Evolutionary conservation across 2,329 filamentous ascomycete species (phyloP).

Genomic region (Blastomyces silverae): DNA sequence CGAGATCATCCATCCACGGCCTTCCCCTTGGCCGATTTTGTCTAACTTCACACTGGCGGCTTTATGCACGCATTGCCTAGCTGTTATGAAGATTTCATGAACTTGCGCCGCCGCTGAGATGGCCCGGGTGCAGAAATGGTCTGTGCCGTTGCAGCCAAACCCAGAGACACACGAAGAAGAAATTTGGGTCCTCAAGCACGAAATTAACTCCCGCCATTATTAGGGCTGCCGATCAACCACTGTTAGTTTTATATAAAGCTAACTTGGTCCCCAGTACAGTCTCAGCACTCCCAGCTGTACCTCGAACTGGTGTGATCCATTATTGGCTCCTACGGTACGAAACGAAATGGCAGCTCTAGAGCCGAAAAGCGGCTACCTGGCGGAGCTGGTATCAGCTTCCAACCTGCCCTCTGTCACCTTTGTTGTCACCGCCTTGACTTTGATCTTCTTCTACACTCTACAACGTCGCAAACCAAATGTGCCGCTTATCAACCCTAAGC

Average conservation of each 20-base stretch:
- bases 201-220: not conserved
- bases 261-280: not conserved
- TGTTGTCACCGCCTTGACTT: conserved; percentile 7
- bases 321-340: not conserved
- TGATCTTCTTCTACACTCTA: conserved; percentile 5
- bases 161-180: not conserved
- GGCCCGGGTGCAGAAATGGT: not conserved
- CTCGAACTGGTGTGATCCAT: not conserved
- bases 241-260: not conserved
- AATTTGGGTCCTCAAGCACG: not conserved
- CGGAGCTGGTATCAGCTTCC: not conserved
- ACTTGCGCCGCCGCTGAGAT: not conserved
- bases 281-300: too few species aligned
- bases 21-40: too few species aligned
- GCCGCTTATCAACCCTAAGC: conserved; percentile 7
- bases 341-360: conserved; percentile 8
- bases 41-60: too few species aligned
- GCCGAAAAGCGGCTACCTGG: not conserved
- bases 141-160: not conserved
- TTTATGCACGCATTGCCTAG: too few species aligned
- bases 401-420: conserved; percentile 8
- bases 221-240: not conserved
- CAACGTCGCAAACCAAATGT: conserved; percentile 7
- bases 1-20: too few species aligned
- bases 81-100: too few species aligned